Evolutionary conservation across 2,329 filamentous ascomycete species (phyloP).

Genomic region (Myriosclerotinia curreyana): DNA sequence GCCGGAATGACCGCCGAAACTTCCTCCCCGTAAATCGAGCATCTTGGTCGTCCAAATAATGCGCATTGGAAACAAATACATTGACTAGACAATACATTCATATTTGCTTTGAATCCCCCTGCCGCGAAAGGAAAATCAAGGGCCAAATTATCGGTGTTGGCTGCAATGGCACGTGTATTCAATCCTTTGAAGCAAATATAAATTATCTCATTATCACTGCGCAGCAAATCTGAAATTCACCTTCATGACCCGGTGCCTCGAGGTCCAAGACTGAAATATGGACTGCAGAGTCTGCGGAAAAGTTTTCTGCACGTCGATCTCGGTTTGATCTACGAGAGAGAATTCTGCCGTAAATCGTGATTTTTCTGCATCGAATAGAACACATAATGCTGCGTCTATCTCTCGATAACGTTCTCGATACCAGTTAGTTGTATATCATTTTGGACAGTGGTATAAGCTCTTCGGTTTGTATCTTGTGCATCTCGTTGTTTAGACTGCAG

Average conservation of each 20-base stretch:
- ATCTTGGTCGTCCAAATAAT: neutral
- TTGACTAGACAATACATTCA: constrained; percentile 5
- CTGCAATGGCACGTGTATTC: neutral
- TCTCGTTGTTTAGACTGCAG: neutral
- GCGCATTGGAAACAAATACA: constrained; percentile 13
- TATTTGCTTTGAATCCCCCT: neutral
- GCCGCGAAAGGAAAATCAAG: neutral
- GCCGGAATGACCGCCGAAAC: neutral
- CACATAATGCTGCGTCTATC: neutral
- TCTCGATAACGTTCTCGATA: neutral
- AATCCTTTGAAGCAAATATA: neutral
- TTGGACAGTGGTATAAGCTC: neutral
- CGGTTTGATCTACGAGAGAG: constrained; percentile 2
- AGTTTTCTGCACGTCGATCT: neutral
- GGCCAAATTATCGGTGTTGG: neutral
- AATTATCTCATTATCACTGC: neutral
- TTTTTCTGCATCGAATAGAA: neutral
- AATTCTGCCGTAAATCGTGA: neutral
- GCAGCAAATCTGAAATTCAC: neutral
- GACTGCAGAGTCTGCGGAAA: neutral
- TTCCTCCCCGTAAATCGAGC: neutral
- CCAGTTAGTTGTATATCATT: neutral
- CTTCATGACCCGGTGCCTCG: neutral
- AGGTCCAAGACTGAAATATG: constrained; percentile 1
- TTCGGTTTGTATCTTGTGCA: neutral